Base-by-base conservation (phyloP, 768 basidiomycete genomes). In the Gyrodon lividus region DNA sequence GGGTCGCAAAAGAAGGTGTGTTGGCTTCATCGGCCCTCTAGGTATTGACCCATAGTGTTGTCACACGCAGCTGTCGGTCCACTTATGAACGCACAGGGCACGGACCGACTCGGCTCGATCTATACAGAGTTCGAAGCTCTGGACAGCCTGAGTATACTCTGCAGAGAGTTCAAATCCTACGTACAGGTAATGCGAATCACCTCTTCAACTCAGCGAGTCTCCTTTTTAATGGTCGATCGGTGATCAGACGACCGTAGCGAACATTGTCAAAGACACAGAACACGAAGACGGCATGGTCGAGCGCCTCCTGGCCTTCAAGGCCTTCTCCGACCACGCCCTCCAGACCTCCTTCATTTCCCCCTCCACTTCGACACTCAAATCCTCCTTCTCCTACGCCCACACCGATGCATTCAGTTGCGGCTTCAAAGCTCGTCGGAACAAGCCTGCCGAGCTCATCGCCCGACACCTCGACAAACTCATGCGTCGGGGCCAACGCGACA, bases 381-480 rank as follows among this genome's bases (percentile, higher is more conserved):
- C 75, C 44, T 77, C 81, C 5, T 89, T 89, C 63, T 58, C 72
- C 4, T 87, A 90, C 53, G 87, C 87, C 1, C 72, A 87, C 10
- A 73, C 73, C 2, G 87, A 90, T 48, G 87, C 87, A 0, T 94
- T 95, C 68, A 68, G 77, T 3, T 71, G 61, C 24, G 90, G 87
- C 20, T 93, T 94, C 74, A 85, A 84, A 65, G 76, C 79, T 2
- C 81, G 87, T 38, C 78, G 84, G 24, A 86, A 83, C 62, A 93
- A 90, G 62, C 92, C 92, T 6, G 92, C 94, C 0, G 93, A 96
- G 69, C 85, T 93, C 82, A 87, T 95, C 48, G 97, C 97, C 14
- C 92, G 89, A 64, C 82, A 92, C 66, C 75, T 98, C 43, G 95
- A 98, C 69, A 79, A 77, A 43, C 81, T 86, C 19, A 88, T 98